Conservation (phyloP, 257 asterid genomes). For the Avicennia marina region DNA sequence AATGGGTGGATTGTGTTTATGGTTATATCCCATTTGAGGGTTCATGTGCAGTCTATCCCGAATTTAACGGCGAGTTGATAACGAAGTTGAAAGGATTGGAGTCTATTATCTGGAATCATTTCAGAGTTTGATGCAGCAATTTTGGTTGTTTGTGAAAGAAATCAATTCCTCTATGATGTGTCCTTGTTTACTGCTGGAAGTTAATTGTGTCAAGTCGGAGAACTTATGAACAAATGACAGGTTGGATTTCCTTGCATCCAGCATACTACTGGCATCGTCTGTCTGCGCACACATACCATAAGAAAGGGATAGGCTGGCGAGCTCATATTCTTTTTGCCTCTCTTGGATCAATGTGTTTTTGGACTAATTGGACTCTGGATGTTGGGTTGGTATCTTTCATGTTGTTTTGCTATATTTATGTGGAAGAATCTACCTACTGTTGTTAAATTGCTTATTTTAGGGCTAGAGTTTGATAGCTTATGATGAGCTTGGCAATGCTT, state of each 20-base stretch:
- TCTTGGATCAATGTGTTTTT: constrained; percentile 18
- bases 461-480: constrained; percentile 25
- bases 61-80: neutral
- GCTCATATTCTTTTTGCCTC: constrained; percentile 19
- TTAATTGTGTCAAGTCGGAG: constrained; percentile 2
- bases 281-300: constrained; percentile 11
- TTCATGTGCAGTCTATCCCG: constrained; percentile 18
- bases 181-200: neutral
- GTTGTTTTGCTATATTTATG: constrained; percentile 15
- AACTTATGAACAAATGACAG: neutral
- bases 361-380: constrained; percentile 15
- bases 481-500: constrained; percentile 18
- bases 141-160: constrained; percentile 14
- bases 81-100: constrained; percentile 9
- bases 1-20: constrained; percentile 1
- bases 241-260: constrained; percentile 5
- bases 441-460: constrained; percentile 12
- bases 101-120: constrained; percentile 12
- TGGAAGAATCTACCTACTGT: neutral
- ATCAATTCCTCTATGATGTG: neutral
- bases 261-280: neutral
- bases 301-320: constrained; percentile 16
- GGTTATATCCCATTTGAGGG: constrained; percentile 8
- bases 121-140: constrained; percentile 9
- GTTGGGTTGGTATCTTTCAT: constrained; percentile 21